phyloP scores from a whole-genome alignment of 1,139 yeast genomes.

The Hanseniaspora sp. region DNA sequence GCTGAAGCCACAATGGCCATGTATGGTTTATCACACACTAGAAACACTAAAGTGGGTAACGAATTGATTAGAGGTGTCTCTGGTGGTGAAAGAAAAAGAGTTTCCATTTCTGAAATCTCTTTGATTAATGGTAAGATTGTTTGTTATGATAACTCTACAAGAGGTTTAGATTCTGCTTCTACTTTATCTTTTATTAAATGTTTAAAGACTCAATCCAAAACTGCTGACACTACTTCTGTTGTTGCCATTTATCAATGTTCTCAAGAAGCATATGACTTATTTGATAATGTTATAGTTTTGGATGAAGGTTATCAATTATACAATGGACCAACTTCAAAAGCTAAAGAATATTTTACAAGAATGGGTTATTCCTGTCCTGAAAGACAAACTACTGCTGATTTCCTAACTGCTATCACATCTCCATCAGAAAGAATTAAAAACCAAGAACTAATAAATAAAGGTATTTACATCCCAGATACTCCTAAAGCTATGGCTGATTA shows the following conservation, averaged over 20 bases:
- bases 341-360: constrained; percentile 30
- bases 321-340: constrained; percentile 52
- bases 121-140: constrained; percentile 50
- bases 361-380: constrained; percentile 67
- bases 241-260: constrained; percentile 79
- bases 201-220: constrained; percentile 49
- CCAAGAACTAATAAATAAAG: constrained; percentile 31
- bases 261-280: constrained; percentile 62
- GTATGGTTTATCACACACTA: constrained; percentile 57
- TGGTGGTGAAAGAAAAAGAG: constrained; percentile 72
- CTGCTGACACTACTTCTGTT: constrained; percentile 49
- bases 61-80: constrained; percentile 67
- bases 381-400: constrained; percentile 78
- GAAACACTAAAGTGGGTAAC: constrained; percentile 56
- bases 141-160: constrained; percentile 67
- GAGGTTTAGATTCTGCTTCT: constrained; percentile 67
- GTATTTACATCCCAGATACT: constrained; percentile 56
- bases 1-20: constrained; percentile 63
- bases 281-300: constrained; percentile 61
- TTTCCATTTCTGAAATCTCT: constrained; percentile 67
- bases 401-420: constrained; percentile 64
- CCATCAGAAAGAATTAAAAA: constrained; percentile 52
- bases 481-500: constrained; percentile 57
- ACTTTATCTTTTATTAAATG: constrained; percentile 67
- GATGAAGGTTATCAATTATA: constrained; percentile 71